phyloP scores from a whole-genome alignment of 2,329 filamentous ascomycete genomes.

The Dendryphion nanum region DNA sequence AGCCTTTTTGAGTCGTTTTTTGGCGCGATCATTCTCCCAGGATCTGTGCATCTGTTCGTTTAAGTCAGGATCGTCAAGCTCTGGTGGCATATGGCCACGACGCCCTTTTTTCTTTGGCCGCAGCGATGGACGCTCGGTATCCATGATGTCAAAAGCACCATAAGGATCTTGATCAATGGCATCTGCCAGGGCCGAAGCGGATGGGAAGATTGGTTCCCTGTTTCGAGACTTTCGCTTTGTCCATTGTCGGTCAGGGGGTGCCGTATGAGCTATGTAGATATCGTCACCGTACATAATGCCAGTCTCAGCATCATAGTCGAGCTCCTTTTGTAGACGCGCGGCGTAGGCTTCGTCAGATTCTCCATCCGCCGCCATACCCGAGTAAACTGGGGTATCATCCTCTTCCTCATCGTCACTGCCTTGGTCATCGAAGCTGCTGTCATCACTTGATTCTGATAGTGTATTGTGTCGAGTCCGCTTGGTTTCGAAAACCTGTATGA shows the following conservation, averaged over 20 bases:
- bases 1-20: slow-evolving; percentile 48
- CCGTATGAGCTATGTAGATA: slow-evolving; percentile 39
- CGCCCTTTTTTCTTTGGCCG: slow-evolving; percentile 64
- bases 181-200: slow-evolving; percentile 57
- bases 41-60: slow-evolving; percentile 38
- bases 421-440: slow-evolving; percentile 11
- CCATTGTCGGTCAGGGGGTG: slow-evolving; percentile 25
- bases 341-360: slow-evolving; percentile 60
- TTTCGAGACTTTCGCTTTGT: slow-evolving; percentile 19
- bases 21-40: slow-evolving; percentile 46
- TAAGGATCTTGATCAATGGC: slow-evolving; percentile 59
- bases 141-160: slow-evolving; percentile 80
- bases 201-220: slow-evolving; percentile 45
- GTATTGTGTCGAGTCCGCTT: not conserved
- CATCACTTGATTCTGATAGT: slow-evolving; percentile 20
- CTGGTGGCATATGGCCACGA: slow-evolving; percentile 51
- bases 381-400: slow-evolving; percentile 38
- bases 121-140: slow-evolving; percentile 70
- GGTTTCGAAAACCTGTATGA: slow-evolving; percentile 27
- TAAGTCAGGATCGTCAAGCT: slow-evolving; percentile 46
- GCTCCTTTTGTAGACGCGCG: slow-evolving; percentile 60
- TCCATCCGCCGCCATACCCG: slow-evolving; percentile 39
- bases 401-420: slow-evolving; percentile 34
- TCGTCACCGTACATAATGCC: slow-evolving; percentile 56
- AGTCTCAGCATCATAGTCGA: slow-evolving; percentile 61